Evolutionary conservation across 768 basidiomycete species (phyloP), one percentile per base, ranked within the genome.

Genomic region (Suillus variegatus): DNA sequence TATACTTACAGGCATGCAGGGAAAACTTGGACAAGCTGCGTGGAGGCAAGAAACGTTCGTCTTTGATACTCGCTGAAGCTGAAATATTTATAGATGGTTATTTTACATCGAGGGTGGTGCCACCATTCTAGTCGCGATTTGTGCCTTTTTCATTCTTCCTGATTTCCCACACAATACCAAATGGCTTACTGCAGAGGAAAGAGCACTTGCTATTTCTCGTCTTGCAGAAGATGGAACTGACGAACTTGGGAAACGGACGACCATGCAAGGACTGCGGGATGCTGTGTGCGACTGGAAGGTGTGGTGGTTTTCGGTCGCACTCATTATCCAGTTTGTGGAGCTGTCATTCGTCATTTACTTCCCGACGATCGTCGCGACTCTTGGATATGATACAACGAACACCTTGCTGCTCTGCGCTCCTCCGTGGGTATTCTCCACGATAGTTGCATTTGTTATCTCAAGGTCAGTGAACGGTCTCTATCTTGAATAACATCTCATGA

Each of bases 271-370:
- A 60, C 65, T 81, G 13, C 65, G 68, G 32, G 69, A 81, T 69
- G 80, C 80, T 18, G 40, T 81, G 54, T 74, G 73, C 47, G 81
- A 82, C 68, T 68, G 73, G 73, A 82, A 81, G 70, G 79, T 82
- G 51, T 82, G 81, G 77, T 72, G 73, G 68, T 69, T 83, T 64
- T 75, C 76, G 1, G 35, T 64, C 12, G 63, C 66, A 20, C 69
- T 68, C 70, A 61, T 72, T 69, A 44, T 22, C 12, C 56, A 43
- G n/a, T 44, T 60, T 6, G 47, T 61, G 6, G 18, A 69, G 68
- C 65, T 74, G 71, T 64, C 73, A 72, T 57, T 68, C 74, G 46
- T 70, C 73, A 36, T 66, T 65, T 41, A 61, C 46, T 40, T 76
- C 73, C 75, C 75, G 5, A 73, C 71, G 13, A 58, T 78, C 18